Base-by-base conservation (phyloP, 140 eudicot genomes). In the Bidens hawaiensis region DNA sequence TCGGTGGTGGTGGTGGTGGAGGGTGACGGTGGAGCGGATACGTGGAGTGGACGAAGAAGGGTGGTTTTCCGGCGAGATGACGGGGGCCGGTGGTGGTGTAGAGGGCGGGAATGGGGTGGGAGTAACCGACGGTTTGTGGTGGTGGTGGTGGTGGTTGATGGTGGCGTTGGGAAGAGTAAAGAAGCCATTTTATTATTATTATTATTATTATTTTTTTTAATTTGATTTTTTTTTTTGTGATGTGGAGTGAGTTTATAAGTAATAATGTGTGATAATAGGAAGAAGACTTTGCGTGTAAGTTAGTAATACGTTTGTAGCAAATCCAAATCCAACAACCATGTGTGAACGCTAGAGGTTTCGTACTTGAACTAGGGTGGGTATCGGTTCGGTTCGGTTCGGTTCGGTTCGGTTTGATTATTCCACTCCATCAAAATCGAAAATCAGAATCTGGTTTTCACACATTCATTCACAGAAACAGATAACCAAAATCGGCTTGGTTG, bases 271-370 rank as follows among this genome's bases (percentile, higher is more conserved):
- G 59, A n/a, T 54, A 26, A 50, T 28, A 6, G 6, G 49, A 60
- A 51, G 78, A 64, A 69, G 62, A 64, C 62, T 58, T 77, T 80
- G 77, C 95, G 87, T 86, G 87, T 80, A 86, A 80, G 94, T 42
- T 48, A 66, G 59, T 13, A 36, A 49, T 21, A 40, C 21, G 63
- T 38, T 6, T 21, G 0, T 57, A 9, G 62, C 19, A 21, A 4
- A 15, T 62, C 58, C 27, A 71, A 71, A 52, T 38, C 18, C 26
- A 50, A 6, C 55, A 38, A 62, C 68, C 33, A 5, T 33, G 42
- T 13, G 18, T 24, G 15, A 48, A 70, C 54, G 28, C 4, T 36
- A 18, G 16, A 36, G 9, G 6, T 15, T 28, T 11, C 23, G 30
- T 12, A n/a, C n/a, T n/a, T n/a, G n/a, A n/a, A n/a, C n/a, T n/a